Evolutionary conservation across 768 basidiomycete species (phyloP).

Genomic region (Sutorius australiensis): DNA sequence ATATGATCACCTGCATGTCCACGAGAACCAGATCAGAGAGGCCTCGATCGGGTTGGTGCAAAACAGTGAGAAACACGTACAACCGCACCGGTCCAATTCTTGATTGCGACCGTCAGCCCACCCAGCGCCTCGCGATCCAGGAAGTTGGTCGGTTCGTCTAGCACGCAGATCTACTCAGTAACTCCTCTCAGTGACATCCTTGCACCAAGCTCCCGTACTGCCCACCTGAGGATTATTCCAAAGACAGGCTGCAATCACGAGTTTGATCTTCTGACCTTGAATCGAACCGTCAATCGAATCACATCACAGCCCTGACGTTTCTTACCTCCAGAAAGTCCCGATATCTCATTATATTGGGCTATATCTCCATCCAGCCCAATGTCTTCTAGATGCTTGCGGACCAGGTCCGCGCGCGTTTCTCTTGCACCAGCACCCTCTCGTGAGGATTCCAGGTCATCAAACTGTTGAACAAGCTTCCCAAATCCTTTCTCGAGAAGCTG

Average conservation of each 20-base stretch:
- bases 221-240: slow-evolving; percentile 93
- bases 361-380: slow-evolving; percentile 97
- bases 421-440: slow-evolving; percentile 91
- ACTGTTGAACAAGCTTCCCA: slow-evolving; percentile 85
- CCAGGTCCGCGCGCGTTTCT: slow-evolving; percentile 75
- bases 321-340: slow-evolving; percentile 86
- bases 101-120: slow-evolving; percentile 91
- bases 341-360: slow-evolving; percentile 96
- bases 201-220: background rate
- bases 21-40: slow-evolving; percentile 14
- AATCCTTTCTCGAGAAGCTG: slow-evolving; percentile 84
- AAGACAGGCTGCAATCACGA: slow-evolving; percentile 89
- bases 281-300: slow-evolving; percentile 11
- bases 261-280: slow-evolving; percentile 92
- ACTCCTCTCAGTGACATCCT: slow-evolving; percentile 5
- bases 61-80: slow-evolving; percentile 35
- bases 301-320: slow-evolving; percentile 9
- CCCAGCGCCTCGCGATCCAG: slow-evolving; percentile 94
- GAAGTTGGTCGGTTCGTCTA: slow-evolving; percentile 96
- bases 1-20: slow-evolving; percentile 77
- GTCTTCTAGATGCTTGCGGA: slow-evolving; percentile 91
- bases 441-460: slow-evolving; percentile 94
- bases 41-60: slow-evolving; percentile 12
- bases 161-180: slow-evolving; percentile 56
- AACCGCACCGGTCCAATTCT: slow-evolving; percentile 91